Evolutionary conservation across 2,329 filamentous ascomycete genomes (phyloP).

Genomic region (Pseudogymnoascus sp.): DNA sequence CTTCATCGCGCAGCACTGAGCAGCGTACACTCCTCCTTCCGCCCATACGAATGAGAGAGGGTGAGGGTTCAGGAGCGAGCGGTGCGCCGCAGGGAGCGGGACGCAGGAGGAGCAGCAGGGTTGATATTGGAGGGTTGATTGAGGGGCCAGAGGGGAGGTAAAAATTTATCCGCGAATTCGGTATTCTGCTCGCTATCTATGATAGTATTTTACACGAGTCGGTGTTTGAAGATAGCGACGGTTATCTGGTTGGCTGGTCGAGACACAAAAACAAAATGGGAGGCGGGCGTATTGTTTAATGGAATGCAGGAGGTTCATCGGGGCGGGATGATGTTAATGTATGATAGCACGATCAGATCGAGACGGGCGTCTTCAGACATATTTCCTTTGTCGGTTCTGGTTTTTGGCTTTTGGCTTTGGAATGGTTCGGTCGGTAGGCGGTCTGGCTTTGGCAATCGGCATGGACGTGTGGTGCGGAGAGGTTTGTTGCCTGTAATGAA

Average conservation of each 20-base stretch:
- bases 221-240: background rate
- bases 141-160: background rate
- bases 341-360: conserved; percentile 4
- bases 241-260: background rate
- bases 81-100: background rate
- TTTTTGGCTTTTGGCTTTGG: background rate
- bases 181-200: background rate
- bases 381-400: background rate
- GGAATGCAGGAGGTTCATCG: background rate
- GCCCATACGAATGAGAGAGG: background rate
- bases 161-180: background rate
- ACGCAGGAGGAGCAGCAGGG: background rate
- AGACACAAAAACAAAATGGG: background rate
- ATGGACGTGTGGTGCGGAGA: background rate
- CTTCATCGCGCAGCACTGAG: background rate
- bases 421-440: background rate
- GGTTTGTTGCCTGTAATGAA: background rate
- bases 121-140: conserved; percentile 1
- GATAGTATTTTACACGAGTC: background rate
- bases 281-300: background rate
- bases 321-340: background rate
- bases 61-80: background rate
- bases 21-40: background rate
- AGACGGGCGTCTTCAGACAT: background rate
- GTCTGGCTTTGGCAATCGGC: background rate